phyloP scores from a whole-genome alignment of 176 grass and related monocot species.

The Ampelocalamus luodianensis region DNA sequence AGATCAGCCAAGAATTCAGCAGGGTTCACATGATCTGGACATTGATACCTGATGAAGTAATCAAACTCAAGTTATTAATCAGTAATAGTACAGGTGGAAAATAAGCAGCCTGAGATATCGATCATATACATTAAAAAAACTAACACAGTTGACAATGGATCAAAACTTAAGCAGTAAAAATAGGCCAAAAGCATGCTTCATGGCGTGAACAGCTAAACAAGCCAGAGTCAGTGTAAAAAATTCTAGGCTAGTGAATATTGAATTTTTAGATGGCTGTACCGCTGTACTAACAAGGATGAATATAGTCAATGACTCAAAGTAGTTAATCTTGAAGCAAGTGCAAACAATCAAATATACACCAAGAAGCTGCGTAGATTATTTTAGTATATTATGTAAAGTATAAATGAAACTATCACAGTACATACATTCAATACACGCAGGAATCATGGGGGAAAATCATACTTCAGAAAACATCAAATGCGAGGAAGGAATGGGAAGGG shows the following conservation, averaged over 20 bases:
- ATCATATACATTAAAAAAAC: background rate
- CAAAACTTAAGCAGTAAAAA: slow-evolving; percentile 3
- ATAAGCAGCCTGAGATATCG: slow-evolving; percentile 20
- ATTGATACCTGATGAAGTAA: slow-evolving; percentile 63
- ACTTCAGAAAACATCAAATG: background rate
- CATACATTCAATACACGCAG: slow-evolving; percentile 21
- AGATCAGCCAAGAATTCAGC: slow-evolving; percentile 99
- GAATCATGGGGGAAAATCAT: slow-evolving; percentile 22
- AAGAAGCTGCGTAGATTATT: background rate
- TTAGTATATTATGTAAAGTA: background rate
- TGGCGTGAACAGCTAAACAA: slow-evolving; percentile 6
- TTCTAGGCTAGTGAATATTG: slow-evolving; percentile 15
- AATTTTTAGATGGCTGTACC: background rate
- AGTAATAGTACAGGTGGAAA: slow-evolving; percentile 15
- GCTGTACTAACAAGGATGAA: slow-evolving; percentile 1
- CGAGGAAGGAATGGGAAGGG: background rate
- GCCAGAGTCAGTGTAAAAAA: background rate
- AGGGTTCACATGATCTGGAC: slow-evolving; percentile 94
- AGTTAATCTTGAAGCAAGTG: background rate
- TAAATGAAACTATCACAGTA: background rate
- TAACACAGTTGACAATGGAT: background rate
- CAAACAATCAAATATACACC: background rate
- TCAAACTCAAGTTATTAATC: slow-evolving; percentile 37
- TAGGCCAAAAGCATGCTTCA: background rate
- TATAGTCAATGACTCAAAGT: background rate